Evolutionary conservation across 2,329 filamentous ascomycete genomes (phyloP).

Genomic region (Sporothrix phasma): DNA sequence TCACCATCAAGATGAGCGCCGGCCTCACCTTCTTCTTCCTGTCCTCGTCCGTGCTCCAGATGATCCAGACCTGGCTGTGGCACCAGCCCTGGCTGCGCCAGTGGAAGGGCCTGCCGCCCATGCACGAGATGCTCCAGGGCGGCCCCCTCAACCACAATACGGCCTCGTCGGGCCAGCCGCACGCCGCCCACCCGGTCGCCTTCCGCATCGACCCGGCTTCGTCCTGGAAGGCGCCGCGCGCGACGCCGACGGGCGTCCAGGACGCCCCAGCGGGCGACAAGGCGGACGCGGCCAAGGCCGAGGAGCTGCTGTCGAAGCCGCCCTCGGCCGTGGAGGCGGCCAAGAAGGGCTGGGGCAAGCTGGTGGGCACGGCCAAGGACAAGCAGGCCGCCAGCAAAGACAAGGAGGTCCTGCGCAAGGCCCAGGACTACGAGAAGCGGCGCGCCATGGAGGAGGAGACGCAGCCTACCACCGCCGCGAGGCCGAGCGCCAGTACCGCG

Average conservation of each 20-base stretch:
- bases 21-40: constrained; percentile 56
- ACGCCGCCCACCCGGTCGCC: constrained; percentile 1
- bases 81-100: constrained; percentile 30
- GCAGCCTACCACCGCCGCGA: constrained; percentile 19
- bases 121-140: constrained; percentile 16
- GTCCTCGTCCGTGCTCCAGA: constrained; percentile 29
- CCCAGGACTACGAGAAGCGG: constrained; percentile 41
- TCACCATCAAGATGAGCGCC: constrained; percentile 40
- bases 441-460: constrained; percentile 43
- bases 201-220: constrained; percentile 15
- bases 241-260: constrained; percentile 21
- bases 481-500: constrained; percentile 19
- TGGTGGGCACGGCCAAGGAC: constrained; percentile 19
- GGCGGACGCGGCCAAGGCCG: constrained; percentile 17
- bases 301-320: background rate
- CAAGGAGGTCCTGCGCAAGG: constrained; percentile 15
- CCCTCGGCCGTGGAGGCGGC: constrained; percentile 15
- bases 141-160: background rate
- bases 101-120: constrained; percentile 29
- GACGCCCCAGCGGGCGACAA: background rate
- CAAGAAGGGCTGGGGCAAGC: constrained; percentile 19
- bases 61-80: constrained; percentile 36
- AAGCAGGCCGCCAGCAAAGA: constrained; percentile 13
- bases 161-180: too few relatives aligned
- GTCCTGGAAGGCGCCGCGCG: constrained; percentile 27